Conservation (phyloP, 306 rosid genomes). For the Acacia confusa region DNA sequence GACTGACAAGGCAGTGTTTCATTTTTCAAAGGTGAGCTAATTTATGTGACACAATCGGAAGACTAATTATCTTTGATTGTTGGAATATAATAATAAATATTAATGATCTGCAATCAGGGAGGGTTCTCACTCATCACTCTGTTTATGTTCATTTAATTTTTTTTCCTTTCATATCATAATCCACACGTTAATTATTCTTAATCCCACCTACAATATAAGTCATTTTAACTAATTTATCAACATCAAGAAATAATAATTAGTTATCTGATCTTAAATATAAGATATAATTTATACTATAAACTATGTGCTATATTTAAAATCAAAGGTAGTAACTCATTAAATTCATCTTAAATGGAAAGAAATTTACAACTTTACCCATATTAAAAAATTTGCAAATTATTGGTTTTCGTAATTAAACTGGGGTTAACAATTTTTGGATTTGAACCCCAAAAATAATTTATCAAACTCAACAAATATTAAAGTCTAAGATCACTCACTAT, state of each 20-base stretch:
- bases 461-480: neutral
- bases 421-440: neutral
- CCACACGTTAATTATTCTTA: too few relatives aligned
- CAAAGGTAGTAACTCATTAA: too few relatives aligned
- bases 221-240: too few relatives aligned
- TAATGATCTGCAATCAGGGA: neutral
- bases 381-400: too few relatives aligned
- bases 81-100: neutral
- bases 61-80: neutral
- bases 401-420: neutral
- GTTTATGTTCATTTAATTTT: neutral
- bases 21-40: neutral
- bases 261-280: too few relatives aligned
- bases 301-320: too few relatives aligned
- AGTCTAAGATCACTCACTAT: neutral
- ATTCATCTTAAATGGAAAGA: too few relatives aligned
- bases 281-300: too few relatives aligned
- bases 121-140: neutral
- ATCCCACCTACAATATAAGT: accelerated
- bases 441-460: neutral
- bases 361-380: too few relatives aligned
- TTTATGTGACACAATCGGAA: neutral
- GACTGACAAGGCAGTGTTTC: neutral
- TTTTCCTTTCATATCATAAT: too few relatives aligned
- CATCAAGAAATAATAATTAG: too few relatives aligned